These are phyloP conservation scores for Phytopythium sindhum DNA, from an alignment of 352 stramenopile genomes.

Conservation along the genomic window DNA sequence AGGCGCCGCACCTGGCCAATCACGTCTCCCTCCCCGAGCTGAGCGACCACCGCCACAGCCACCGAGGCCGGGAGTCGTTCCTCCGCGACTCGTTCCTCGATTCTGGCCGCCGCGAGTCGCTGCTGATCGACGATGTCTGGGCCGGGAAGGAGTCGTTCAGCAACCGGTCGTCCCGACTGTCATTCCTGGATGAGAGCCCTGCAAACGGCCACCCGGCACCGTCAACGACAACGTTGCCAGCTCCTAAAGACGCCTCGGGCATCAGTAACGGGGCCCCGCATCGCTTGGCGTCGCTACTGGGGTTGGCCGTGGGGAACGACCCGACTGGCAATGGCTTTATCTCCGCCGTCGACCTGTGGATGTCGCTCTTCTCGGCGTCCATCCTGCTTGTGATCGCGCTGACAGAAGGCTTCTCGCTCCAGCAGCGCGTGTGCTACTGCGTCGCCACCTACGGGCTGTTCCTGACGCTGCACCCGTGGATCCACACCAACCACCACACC, in stretches of 20 bases:
- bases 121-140: slow-evolving; percentile 33
- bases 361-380: slow-evolving; percentile 48
- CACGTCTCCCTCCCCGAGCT: slow-evolving; percentile 10
- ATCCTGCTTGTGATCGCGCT: slow-evolving; percentile 46
- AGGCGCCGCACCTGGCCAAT: slow-evolving; percentile 2
- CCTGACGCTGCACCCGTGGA: slow-evolving; percentile 50
- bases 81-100: slow-evolving; percentile 20
- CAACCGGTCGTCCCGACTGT: slow-evolving; percentile 10
- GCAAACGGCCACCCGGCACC: background rate
- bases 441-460: slow-evolving; percentile 49
- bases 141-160: slow-evolving; percentile 19
- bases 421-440: slow-evolving; percentile 40
- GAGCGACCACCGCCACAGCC: background rate
- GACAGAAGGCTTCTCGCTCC: slow-evolving; percentile 36
- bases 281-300: slow-evolving; percentile 21
- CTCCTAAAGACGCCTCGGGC: background rate
- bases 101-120: slow-evolving; percentile 20
- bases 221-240: background rate
- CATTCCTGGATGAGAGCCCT: slow-evolving; percentile 20
- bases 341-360: slow-evolving; percentile 47
- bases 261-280: slow-evolving; percentile 14
- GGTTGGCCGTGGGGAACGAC: slow-evolving; percentile 16
- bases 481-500: slow-evolving; percentile 22
- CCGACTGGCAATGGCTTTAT: slow-evolving; percentile 20
- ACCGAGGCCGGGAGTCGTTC: slow-evolving; percentile 20